Base-by-base conservation (phyloP, 2,329 filamentous ascomycete genomes). In the Falciphora oryzae region DNA sequence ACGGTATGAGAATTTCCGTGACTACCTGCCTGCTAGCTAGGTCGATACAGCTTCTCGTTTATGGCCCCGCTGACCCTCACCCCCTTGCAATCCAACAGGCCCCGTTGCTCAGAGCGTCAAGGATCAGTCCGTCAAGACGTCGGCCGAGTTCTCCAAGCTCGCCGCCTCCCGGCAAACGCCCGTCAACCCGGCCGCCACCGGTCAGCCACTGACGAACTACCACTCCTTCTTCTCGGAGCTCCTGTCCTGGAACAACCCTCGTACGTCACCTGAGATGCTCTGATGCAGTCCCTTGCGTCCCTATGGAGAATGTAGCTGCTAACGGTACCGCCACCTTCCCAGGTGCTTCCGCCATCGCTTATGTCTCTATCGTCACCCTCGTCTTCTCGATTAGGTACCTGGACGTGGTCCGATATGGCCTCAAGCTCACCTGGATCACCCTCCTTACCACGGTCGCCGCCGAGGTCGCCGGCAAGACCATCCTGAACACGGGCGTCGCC, bases 211-310 rank as follows among this genome's bases (percentile, higher is more conserved):
- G 72, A 89, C 86, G 66, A 85, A 89, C 76, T 90, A 89, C 75
- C 87, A 90, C 78, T 89, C 86, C 22, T 85, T 89, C 77, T 90
- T 90, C 76, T 84, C 83, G 62, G 85, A 88, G 74, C 81, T 90
- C 65, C 79, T 90, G 67, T 89, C 87, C 69, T 90, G 88, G 86
- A 82, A 88, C 73, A 87, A 88, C 74, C 86, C 86, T 73, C 83
- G 86, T 87, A 80, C 73, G 83, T 80, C 28, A 4, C 44, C n/a
- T 27, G 13, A n/a, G 25, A 53, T 22, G 59, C 18, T n/a, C 35
- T 57, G 60, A 67, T 7, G 4, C 13, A 2, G 38, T 57, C 27
- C n/a, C 6, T 13, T 18, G 25, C 56, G 22, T 22, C 28, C 10
- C 56, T 70, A 63, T 71, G 74, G 66, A 74, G 71, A 69, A 71